Percentiles rank a stretch among this genome's conserved stretches.
Evolutionary conservation across 208 protist genomes (phyloP).

Genomic region (Lotmaria passim): DNA sequence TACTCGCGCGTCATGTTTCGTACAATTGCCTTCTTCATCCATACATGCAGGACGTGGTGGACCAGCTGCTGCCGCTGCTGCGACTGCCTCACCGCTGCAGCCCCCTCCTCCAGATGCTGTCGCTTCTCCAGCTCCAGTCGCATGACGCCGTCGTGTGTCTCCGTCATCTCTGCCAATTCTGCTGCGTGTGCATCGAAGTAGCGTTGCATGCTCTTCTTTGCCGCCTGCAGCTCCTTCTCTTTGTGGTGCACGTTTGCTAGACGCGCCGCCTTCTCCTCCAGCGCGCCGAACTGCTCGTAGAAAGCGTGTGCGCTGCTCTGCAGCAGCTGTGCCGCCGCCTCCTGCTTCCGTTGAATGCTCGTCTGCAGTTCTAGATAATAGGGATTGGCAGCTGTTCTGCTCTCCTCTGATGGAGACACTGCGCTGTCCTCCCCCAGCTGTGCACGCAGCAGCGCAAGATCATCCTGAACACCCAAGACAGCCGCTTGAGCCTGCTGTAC

Average conservation of each 20-base stretch:
- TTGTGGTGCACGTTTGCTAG: constrained; percentile 37
- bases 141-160: constrained; percentile 24
- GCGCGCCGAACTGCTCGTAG: constrained; percentile 29
- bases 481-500: constrained; percentile 47
- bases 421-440: constrained; percentile 25
- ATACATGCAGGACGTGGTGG: constrained; percentile 17
- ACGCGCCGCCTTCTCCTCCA: constrained; percentile 35
- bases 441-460: constrained; percentile 38
- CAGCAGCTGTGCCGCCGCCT: constrained; percentile 45
- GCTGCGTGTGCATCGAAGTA: constrained; percentile 58
- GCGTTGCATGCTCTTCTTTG: constrained; percentile 59
- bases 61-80: constrained; percentile 9
- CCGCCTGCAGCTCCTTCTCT: constrained; percentile 41
- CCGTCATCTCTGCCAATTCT: constrained; percentile 30
- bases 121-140: constrained; percentile 31
- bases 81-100: background rate
- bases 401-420: background rate
- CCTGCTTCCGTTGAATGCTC: constrained; percentile 45
- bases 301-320: constrained; percentile 37
- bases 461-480: constrained; percentile 42
- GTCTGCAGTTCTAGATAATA: constrained; percentile 32
- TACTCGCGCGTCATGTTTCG: constrained; percentile 28
- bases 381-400: background rate
- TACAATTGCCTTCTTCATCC: constrained; percentile 38
- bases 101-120: constrained; percentile 29